Base-by-base conservation (phyloP, 2,329 filamentous ascomycete species). In the Ophiostoma australiae region DNA sequence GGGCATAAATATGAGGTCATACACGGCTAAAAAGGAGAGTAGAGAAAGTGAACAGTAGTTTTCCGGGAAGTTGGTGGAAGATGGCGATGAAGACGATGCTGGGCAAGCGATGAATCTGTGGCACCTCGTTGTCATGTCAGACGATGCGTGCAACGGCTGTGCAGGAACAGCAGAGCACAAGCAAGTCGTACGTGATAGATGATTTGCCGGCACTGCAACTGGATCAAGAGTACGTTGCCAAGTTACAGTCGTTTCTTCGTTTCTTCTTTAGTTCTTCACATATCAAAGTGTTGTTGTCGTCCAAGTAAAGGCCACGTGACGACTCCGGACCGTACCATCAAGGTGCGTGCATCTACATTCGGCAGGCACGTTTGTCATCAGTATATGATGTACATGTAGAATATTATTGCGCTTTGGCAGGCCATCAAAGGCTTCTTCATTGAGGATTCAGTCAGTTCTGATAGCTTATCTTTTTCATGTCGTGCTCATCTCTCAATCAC, bases 341-440 rank as follows among this genome's bases (percentile, higher is more conserved):
- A 63, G 52, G 52, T 58, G 52, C 27, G 23, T 20, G 15, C 27
- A 20, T 20, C 58, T 33, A 17, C 27, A 33, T 63, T 31, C 13
- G 58, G 58, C 23, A 63, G 58, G 58, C 58, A 63, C 27, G 58
- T 63, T 63, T 33, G 58, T 63, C 58, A 63, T 63, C 37, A 10
- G 13, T 13, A 41, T 3, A 15, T 48, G 13, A 15, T 20, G 48
- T 23, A 7, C 5, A 52, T 52, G 11, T 13, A 27, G 4, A 17
- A 11, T 27, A 13, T 3, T n/a, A 58, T 11, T 6, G n/a, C 10
- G 52, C 4, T 4, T 58, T 58, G n/a, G 44, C 5, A 48, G 15
- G 20, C 8, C 15, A 48, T 48, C 7, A 17, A 48, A 17, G 20
- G 17, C 3, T n/a, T 44, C 2, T 44, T n/a, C 20, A n/a, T n/a